Percentiles rank a stretch among this genome's conserved stretches.
phyloP scores from a whole-genome alignment of 2,329 filamentous ascomycete genomes.

The Waltergamsia citrina region DNA sequence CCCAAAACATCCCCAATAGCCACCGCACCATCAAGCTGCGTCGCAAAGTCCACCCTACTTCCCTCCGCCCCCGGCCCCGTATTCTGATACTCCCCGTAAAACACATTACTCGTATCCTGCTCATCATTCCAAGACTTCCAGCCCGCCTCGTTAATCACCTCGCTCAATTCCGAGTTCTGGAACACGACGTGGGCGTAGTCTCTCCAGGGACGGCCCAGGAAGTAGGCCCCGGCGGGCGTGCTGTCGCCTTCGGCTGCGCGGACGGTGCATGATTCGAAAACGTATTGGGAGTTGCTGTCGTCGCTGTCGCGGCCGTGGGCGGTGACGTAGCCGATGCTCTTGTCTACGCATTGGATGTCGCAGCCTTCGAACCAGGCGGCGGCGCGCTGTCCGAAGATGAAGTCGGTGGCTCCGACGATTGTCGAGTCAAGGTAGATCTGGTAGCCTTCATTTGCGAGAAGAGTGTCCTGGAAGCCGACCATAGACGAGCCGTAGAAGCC shows the following conservation, averaged over 20 bases:
- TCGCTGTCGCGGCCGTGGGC: constrained; percentile 30
- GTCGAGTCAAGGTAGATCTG: constrained; percentile 35
- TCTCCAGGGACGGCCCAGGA: constrained; percentile 39
- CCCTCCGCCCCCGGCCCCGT: constrained; percentile 45
- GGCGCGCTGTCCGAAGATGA: constrained; percentile 35
- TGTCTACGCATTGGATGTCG: constrained; percentile 26
- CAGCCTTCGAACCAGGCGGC: constrained; percentile 32
- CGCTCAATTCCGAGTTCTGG: constrained; percentile 37
- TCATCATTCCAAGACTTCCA: constrained; percentile 48
- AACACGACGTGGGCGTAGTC: constrained; percentile 36
- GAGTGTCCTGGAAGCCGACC: constrained; percentile 39
- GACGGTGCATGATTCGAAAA: constrained; percentile 34
- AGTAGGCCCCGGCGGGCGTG: constrained; percentile 28
- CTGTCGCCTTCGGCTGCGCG: constrained; percentile 24
- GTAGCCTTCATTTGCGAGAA: constrained; percentile 33
- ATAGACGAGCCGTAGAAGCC: constrained; percentile 37
- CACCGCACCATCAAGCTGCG: constrained; percentile 22
- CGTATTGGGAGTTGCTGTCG: constrained; percentile 28
- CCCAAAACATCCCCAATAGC: constrained; percentile 23
- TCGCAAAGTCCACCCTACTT: constrained; percentile 34
- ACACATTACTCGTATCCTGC: constrained; percentile 39
- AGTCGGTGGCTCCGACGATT: constrained; percentile 39
- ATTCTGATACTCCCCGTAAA: constrained; percentile 51
- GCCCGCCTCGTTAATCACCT: constrained; percentile 48
- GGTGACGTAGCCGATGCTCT: constrained; percentile 23